phyloP scores from a whole-genome alignment of 78 protist genomes.

The Bigelowiella natans region DNA sequence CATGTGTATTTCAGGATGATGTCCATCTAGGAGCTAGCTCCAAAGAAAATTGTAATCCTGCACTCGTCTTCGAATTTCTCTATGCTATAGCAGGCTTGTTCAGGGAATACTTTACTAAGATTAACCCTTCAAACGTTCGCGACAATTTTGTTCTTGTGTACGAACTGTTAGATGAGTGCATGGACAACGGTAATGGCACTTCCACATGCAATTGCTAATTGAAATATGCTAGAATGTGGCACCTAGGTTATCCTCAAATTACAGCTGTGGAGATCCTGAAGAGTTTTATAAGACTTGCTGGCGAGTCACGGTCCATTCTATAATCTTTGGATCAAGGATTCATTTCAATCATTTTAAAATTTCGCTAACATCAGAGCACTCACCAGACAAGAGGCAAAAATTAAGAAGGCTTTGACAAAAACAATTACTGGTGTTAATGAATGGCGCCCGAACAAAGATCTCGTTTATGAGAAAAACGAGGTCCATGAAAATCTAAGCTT shows the following conservation, averaged over 20 bases:
- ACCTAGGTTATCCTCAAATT: background rate
- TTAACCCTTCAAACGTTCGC: background rate
- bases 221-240: too few relatives aligned
- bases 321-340: too few relatives aligned
- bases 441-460: background rate
- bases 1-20: too few relatives aligned
- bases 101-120: background rate
- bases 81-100: background rate
- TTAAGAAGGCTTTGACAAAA: background rate
- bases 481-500: too few relatives aligned
- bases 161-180: slow-evolving; percentile 96
- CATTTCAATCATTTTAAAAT: too few relatives aligned
- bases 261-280: background rate
- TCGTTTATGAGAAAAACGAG: background rate
- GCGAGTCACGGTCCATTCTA: too few relatives aligned
- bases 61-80: background rate
- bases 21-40: background rate
- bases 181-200: slow-evolving; percentile 73
- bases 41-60: background rate
- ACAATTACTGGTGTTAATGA: background rate
- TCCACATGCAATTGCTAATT: background rate
- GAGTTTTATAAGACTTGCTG: background rate
- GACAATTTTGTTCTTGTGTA: slow-evolving; percentile 96
- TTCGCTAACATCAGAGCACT: too few relatives aligned
- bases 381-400: too few relatives aligned